Evolutionary conservation across 148 eudicot species (phyloP), one percentile per base, ranked within the genome.

Genomic region (Drosera capensis): DNA sequence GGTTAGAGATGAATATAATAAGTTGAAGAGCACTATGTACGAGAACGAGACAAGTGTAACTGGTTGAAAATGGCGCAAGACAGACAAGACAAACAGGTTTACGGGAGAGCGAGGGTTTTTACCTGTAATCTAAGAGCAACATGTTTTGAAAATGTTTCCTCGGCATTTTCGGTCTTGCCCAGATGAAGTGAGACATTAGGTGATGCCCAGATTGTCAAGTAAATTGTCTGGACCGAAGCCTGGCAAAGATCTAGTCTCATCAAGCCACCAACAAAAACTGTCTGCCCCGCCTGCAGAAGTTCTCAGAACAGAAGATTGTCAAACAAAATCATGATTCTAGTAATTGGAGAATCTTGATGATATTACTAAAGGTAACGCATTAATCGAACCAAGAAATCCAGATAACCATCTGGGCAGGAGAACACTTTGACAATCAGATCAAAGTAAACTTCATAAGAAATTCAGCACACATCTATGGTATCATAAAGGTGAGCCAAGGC

Each of bases 81-180:
- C 40, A 41, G 23, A n/a, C 36, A 30, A 14, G 46, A 13, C 34
- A 14, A 4, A 9, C n/a, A 11, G 13, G 38, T 9, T n/a, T n/a
- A n/a, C n/a, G n/a, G 8, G 7, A 23, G 34, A 51, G 21, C 15
- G 8, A n/a, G n/a, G n/a, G n/a, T 5, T 49, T 47, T 68, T n/a
- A 84, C 94, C 87, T 83, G 97, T 70, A 90, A 68, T 58, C 97
- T 78, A 44, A 75, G 50, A 54, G 94, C 97, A 56, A 63, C 72
- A 71, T 90, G 97, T 57, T 90, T 84, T 66, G 46, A 71, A 77
- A 70, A 78, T 14, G 68, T 75, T 51, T 84, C 95, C 45, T 75
- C 87, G 38, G 87, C 95, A 80, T 80, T 90, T 70, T 90, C 97
- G 16, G 48, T 68, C 79, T 90, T 90, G 3, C 97, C 97, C 48